Evolutionary conservation across 805 yeast genomes (phyloP), one percentile per base, ranked within the genome.

Genomic region (Sugiyamaella floridensis): DNA sequence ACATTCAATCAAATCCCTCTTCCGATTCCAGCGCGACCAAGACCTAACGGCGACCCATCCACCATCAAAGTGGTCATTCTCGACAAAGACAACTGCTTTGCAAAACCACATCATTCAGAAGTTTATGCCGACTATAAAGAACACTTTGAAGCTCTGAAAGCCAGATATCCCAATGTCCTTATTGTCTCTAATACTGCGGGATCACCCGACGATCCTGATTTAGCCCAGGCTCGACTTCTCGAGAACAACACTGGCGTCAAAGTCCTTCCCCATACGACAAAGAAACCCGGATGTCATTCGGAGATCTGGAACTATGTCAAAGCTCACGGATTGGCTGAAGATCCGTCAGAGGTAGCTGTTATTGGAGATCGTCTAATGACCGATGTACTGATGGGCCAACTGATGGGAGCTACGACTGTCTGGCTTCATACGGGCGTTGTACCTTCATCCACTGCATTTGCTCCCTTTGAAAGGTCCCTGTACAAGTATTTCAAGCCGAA

Each of bases 121-220:
- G 86, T 92, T 1, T 89, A 88, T 86, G 89, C 86, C 0, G 86
- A 71, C 1, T 90, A 89, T 57, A 58, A 60, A 12, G 57, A 67
- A 9, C 69, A 73, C 43, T 89, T 93, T 89, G 67, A 70, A 5
- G 60, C 64, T n/a, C 67, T 88, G 48, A 73, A 74, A 43, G 59
- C 67, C n/a, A 60, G 67, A 1, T 88, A 84, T 61, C 89, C 93
- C 0, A 83, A 81, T 4, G 73, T 74, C 10, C 66, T 90, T 18
- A 85, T 92, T 9, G 96, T 92, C 3, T 85, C 95, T 61, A 92
- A 92, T 63, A 86, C 96, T 0, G 97, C 98, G 0, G 99, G 99
- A 0, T 86, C 95, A 0, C 74, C 78, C 53, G 95, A 85, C 60
- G 97, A 90, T 62, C 62, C 59, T 0, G 74, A 71, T 34, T 76